Conservation (phyloP, 1,139 yeast species). For the Candida smagusa region DNA sequence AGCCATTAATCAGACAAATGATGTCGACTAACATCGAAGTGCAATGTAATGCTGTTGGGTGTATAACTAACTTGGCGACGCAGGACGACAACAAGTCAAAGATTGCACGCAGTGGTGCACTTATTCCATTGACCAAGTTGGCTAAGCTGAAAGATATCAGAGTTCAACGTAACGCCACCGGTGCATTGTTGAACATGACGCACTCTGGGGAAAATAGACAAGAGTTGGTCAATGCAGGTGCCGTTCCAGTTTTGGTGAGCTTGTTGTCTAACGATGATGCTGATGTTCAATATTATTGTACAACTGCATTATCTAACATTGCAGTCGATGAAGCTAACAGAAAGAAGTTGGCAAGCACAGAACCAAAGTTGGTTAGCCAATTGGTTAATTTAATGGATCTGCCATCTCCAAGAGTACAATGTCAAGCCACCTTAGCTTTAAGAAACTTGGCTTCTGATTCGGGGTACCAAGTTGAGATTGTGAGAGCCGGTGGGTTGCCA, state of each 20-base stretch:
- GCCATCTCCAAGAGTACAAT: constrained; percentile 88
- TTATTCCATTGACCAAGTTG: constrained; percentile 86
- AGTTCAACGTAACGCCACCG: constrained; percentile 97
- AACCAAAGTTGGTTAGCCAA: constrained; percentile 88
- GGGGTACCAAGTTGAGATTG: constrained; percentile 89
- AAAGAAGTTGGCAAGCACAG: constrained; percentile 83
- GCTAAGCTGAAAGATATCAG: constrained; percentile 94
- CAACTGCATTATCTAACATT: constrained; percentile 93
- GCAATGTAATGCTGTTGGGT: constrained; percentile 98
- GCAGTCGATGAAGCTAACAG: constrained; percentile 95
- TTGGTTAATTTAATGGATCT: constrained; percentile 91
- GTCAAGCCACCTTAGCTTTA: constrained; percentile 95
- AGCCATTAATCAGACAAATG: constrained; percentile 96
- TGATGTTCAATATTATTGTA: constrained; percentile 96
- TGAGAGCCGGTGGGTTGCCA: constrained; percentile 92
- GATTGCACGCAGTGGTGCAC: constrained; percentile 96
- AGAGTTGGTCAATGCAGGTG: constrained; percentile 96
- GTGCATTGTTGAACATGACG: constrained; percentile 96
- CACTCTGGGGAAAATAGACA: constrained; percentile 96
- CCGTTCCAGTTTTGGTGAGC: constrained; percentile 94
- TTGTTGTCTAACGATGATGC: constrained; percentile 84
- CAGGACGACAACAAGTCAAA: constrained; percentile 95
- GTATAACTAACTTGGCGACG: constrained; percentile 97
- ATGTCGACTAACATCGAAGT: constrained; percentile 95
- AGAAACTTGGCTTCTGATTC: constrained; percentile 95